Evolutionary conservation across 2,329 filamentous ascomycete genomes (phyloP), one percentile per base, ranked within the genome.

Genomic region (Pyrenochaeta sp.): DNA sequence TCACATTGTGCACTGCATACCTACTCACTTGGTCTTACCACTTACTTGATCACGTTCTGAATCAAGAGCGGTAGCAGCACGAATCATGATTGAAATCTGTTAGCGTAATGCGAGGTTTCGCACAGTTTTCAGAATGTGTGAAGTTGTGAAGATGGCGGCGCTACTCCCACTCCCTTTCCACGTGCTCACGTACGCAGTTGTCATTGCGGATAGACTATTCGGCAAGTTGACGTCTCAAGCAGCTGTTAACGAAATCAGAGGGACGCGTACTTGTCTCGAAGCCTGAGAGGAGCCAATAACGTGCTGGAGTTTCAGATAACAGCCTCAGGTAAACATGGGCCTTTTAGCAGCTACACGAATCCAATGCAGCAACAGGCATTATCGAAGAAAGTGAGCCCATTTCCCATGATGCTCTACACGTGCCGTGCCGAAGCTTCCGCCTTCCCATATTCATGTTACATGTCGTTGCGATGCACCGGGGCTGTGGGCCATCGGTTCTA

Each of bases 251-350:
- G 35, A 41, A 26, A 48, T 39, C 39, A 44, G 35, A 42, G 44
- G 26, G 34, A 22, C 11, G 20, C 21, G 3, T 36, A 27, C 29
- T 13, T 32, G 42, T 18, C 28, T 41, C 21, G 31, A 38, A 18
- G 17, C 39, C 36, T 41, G 20, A 24, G 10, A 35, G 48, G 42
- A 50, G 48, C 51, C 45, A 59, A 84, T 78, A 51, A 77, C 75
- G 28, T 93, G 77, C 62, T 78, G 81, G 56, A 79, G 72, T 74
- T 84, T 89, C 90, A 89, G 93, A 18, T 76, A 74, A 41, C 76
- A 72, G 68, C 82, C 81, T 53, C 41, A 52, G 46, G 43, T 49
- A 50, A 37, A 48, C 30, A 41, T 27, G 26, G 38, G 32, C 42
- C 26, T 22, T 11, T 35, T 41, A 31, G 35, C 32, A 43, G 41